Conservation (phyloP, 2,329 filamentous ascomycete genomes). For the Neopestalotiopsis sp. region DNA sequence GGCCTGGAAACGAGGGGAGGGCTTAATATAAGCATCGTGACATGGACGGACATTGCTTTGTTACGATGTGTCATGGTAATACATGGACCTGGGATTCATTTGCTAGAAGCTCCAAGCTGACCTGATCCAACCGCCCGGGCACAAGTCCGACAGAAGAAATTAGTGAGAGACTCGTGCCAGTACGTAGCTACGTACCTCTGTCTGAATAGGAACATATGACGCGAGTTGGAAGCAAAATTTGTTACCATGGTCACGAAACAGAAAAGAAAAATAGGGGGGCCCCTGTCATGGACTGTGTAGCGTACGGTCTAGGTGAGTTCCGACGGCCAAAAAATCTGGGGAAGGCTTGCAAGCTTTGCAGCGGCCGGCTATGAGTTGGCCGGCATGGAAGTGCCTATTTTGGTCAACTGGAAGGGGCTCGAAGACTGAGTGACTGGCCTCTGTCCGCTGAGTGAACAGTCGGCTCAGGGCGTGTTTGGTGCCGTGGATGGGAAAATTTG, state of each 20-base stretch:
- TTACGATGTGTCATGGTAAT: constrained; percentile 20
- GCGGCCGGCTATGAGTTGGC: constrained; percentile 4
- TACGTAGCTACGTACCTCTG: constrained; percentile 18
- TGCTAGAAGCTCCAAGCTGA: constrained; percentile 9
- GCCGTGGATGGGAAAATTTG: constrained; percentile 18
- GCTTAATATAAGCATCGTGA: constrained; percentile 20
- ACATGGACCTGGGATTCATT: neutral
- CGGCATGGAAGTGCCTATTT: constrained; percentile 12
- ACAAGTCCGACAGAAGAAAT: neutral
- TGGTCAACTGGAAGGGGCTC: neutral
- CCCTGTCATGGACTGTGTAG: neutral
- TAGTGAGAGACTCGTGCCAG: constrained; percentile 1
- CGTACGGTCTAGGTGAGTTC: constrained; percentile 7
- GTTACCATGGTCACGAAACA: neutral
- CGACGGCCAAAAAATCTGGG: constrained; percentile 3
- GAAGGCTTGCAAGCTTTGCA: constrained; percentile 12
- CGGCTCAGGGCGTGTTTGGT: neutral
- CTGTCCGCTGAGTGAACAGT: neutral
- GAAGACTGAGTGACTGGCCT: neutral
- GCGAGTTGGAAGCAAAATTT: neutral
- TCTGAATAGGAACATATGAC: constrained; percentile 4
- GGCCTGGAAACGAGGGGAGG: constrained; percentile 10
- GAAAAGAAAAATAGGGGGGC: neutral
- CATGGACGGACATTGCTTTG: constrained; percentile 7
- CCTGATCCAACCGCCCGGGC: constrained; percentile 9